A percentile compares a stretch with the other conserved stretches of the same genome.
Evolutionary conservation across 371 early-diverging fungal genomes (phyloP).

Genomic region (Zychaea mexicana): DNA sequence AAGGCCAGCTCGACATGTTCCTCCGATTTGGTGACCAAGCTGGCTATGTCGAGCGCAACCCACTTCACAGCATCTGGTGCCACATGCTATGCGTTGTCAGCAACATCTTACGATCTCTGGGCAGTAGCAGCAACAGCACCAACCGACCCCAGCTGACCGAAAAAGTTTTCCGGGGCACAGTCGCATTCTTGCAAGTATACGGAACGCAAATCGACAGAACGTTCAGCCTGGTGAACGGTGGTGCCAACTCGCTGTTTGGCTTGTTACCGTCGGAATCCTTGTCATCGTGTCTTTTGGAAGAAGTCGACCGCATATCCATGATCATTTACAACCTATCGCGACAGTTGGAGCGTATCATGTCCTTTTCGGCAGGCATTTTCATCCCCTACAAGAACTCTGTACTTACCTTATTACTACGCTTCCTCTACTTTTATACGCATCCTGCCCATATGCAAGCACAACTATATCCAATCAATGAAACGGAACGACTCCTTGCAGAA

Average conservation of each 20-base stretch:
- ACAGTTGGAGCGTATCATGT: slow-evolving; percentile 17
- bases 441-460: slow-evolving; percentile 48
- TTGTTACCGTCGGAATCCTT: slow-evolving; percentile 34
- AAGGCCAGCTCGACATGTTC: slow-evolving; percentile 34
- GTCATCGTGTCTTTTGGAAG: slow-evolving; percentile 38
- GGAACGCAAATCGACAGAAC: slow-evolving; percentile 40
- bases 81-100: slow-evolving; percentile 37
- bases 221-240: slow-evolving; percentile 32
- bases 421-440: slow-evolving; percentile 44
- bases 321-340: slow-evolving; percentile 37
- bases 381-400: slow-evolving; percentile 38
- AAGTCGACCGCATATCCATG: slow-evolving; percentile 39
- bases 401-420: slow-evolving; percentile 34
- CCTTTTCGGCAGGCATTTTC: slow-evolving; percentile 28
- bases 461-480: slow-evolving; percentile 37
- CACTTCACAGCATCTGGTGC: slow-evolving; percentile 44
- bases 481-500: slow-evolving; percentile 32
- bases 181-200: slow-evolving; percentile 39
- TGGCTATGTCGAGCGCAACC: slow-evolving; percentile 32
- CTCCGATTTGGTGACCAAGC: slow-evolving; percentile 32
- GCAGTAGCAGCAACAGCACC: slow-evolving; percentile 2
- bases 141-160: slow-evolving; percentile 10
- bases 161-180: slow-evolving; percentile 18
- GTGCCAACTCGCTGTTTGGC: slow-evolving; percentile 24
- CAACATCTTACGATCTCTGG: slow-evolving; percentile 28